phyloP scores from a whole-genome alignment of 2,329 filamentous ascomycete genomes.

The Monosporascus sp. region DNA sequence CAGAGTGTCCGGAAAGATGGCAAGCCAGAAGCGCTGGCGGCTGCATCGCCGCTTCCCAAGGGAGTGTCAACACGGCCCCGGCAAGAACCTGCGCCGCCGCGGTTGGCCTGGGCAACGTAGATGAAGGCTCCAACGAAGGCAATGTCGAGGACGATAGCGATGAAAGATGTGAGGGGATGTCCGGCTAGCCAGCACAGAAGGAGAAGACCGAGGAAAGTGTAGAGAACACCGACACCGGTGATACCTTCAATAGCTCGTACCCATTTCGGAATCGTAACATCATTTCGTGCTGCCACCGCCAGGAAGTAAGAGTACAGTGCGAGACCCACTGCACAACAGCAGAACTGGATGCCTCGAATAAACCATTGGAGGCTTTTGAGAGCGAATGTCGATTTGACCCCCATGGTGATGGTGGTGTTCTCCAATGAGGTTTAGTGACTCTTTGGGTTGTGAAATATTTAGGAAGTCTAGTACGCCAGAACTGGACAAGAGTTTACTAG shows the following conservation, averaged over 20 bases:
- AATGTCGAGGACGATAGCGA: constrained; percentile 72
- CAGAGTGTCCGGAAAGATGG: constrained; percentile 55
- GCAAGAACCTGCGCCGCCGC: constrained; percentile 63
- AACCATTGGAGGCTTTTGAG: constrained; percentile 66
- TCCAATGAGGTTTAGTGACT: neutral
- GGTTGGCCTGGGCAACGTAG: constrained; percentile 72
- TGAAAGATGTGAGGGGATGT: constrained; percentile 62
- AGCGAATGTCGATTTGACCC: constrained; percentile 48
- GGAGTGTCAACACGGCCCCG: constrained; percentile 54
- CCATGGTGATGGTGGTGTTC: constrained; percentile 42
- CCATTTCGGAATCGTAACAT: constrained; percentile 56
- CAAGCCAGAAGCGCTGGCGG: constrained; percentile 40
- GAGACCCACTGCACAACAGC: constrained; percentile 67
- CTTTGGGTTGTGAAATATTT: neutral
- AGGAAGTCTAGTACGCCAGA: neutral
- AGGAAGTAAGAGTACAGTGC: constrained; percentile 83
- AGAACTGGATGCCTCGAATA: constrained; percentile 69
- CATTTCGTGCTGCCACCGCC: constrained; percentile 60
- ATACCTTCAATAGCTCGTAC: constrained; percentile 74
- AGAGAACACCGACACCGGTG: constrained; percentile 67
- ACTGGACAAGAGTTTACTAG: neutral
- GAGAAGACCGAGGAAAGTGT: constrained; percentile 66
- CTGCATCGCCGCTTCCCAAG: constrained; percentile 58
- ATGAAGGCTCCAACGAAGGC: constrained; percentile 73
- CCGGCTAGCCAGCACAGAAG: constrained; percentile 78